Conservation (phyloP, 805 yeast genomes). For the Candida xyloterini region DNA sequence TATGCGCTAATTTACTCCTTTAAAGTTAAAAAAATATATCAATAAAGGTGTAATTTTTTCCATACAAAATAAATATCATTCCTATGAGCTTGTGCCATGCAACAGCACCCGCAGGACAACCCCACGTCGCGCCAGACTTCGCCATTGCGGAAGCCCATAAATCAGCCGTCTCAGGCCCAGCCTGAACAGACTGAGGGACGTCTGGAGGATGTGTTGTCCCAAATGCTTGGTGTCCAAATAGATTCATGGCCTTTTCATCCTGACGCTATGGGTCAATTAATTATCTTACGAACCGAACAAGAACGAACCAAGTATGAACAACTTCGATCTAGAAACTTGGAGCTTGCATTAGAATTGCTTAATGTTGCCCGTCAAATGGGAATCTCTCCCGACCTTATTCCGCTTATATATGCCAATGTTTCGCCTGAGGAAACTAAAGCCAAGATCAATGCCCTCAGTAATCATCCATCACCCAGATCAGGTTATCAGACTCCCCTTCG, state of each 20-base stretch:
- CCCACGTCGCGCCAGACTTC: constrained; percentile 14
- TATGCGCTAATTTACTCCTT: constrained; percentile 4
- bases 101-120: constrained; percentile 7
- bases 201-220: constrained; percentile 8
- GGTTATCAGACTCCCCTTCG: constrained; percentile 4
- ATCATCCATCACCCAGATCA: constrained; percentile 4
- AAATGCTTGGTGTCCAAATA: constrained; percentile 12
- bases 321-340: constrained; percentile 32
- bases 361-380: constrained; percentile 26
- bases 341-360: constrained; percentile 37
- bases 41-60: constrained; percentile 1
- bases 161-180: constrained; percentile 1
- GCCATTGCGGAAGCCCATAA: constrained; percentile 14
- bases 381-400: constrained; percentile 26
- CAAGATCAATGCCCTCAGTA: constrained; percentile 13
- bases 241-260: constrained; percentile 33
- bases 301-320: constrained; percentile 42
- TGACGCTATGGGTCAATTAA: constrained; percentile 37
- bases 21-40: constrained; percentile 1
- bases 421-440: constrained; percentile 14
- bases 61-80: background rate
- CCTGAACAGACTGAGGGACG: background rate
- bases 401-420: constrained; percentile 21
- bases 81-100: constrained; percentile 12
- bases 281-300: constrained; percentile 39